A percentile compares a stretch with the other conserved stretches of the same genome.
Conservation (phyloP, 1,284 basidiomycete genomes). For the Marasmius fiardii region DNA sequence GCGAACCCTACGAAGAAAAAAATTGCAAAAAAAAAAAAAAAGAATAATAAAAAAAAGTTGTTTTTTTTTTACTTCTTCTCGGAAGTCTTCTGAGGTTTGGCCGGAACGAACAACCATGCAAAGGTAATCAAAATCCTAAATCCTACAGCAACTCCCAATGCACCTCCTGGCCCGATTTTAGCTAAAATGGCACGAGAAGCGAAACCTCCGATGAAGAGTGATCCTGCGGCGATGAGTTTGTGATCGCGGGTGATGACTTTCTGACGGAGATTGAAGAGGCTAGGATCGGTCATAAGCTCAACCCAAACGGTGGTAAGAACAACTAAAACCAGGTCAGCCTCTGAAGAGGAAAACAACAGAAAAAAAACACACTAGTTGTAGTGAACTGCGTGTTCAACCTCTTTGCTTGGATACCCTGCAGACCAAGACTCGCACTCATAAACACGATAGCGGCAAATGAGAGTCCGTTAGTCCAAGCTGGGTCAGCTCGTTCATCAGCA, state of each 20-base stretch:
- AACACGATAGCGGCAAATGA: constrained; percentile 58
- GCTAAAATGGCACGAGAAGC: constrained; percentile 52
- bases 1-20: too few species aligned
- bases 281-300: constrained; percentile 65
- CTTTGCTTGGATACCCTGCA: constrained; percentile 70
- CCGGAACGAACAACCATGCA: constrained; percentile 55
- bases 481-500: constrained; percentile 41
- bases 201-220: constrained; percentile 62
- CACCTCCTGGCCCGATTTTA: constrained; percentile 44
- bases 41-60: too few species aligned
- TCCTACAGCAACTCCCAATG: constrained; percentile 55
- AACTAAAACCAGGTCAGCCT: constrained; percentile 27
- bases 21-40: too few species aligned
- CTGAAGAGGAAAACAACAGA: not conserved
- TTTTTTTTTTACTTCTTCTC: too few species aligned
- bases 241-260: constrained; percentile 53
- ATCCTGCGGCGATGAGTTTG: constrained; percentile 50
- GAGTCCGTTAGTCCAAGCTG: constrained; percentile 51
- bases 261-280: constrained; percentile 40
- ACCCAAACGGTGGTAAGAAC: constrained; percentile 74
- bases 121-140: constrained; percentile 48
- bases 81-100: constrained; percentile 22
- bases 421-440: constrained; percentile 56
- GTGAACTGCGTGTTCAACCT: constrained; percentile 58
- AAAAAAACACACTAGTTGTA: constrained; percentile 46